Evolutionary conservation across 495 filamentous ascomycete genomes (phyloP), one percentile per base, ranked within the genome.

Genomic region (Pseudomonodictys pantanalensis): DNA sequence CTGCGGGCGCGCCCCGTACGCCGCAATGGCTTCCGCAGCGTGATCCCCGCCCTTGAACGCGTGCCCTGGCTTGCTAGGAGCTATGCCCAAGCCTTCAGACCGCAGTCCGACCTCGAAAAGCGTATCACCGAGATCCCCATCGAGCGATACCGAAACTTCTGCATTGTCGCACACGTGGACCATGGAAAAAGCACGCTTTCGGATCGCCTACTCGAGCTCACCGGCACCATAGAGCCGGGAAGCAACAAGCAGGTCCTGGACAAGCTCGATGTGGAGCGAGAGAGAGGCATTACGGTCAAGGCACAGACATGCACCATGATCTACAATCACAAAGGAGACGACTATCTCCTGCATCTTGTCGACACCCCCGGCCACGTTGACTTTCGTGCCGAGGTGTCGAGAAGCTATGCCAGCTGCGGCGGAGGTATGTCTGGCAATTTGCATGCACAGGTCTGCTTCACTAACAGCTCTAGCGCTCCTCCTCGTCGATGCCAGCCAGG

Each of bases 281-380:
- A 97, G 71, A 82, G 93, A 26, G 93, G 93, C 43, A 98, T 98
- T 68, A 98, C 93, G 2, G 93, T 98, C 71, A 98, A 98, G 77
- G 93, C 93, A 42, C 95, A 98, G 76, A 97, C 93, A 52, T 97
- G 95, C 76, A 91, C 84, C 32, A 98, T 98, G 93, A 80, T 98
- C 39, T 96, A 96, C 73, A 89, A 89, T 32, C 77, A 91, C 71
- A 77, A 89, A 20, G 90, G 87, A 2, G 78, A 87, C 52, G 93
- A 98, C 69, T 96, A 97, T 73, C 78, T 98, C 24, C 76, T 98
- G 11, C 93, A 98, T 74, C 78, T 98, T 39, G 91, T 98, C 47
- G 93, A 98, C 74, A 98, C 93, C 0, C 93, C 93, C 10, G 93
- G 93, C 8, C 93, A 98, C 77, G 93, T 98, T 39, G 93, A 98